A percentile compares a stretch with the other conserved stretches of the same genome.
Conservation (phyloP, 345 rosid species). For the Dipteronia sinensis region DNA sequence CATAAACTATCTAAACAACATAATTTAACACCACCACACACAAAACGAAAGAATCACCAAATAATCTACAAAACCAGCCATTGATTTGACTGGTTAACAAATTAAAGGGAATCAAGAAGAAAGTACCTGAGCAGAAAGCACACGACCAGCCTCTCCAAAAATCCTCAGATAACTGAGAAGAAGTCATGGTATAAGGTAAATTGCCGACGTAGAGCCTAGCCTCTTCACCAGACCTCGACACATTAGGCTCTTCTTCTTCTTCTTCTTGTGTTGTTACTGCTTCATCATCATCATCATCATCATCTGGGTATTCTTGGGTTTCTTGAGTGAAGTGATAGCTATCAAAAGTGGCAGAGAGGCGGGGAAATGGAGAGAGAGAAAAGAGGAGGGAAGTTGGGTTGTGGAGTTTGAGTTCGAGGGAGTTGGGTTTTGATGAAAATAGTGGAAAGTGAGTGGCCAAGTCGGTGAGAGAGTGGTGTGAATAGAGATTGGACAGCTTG, state of each 20-base stretch:
- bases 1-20: slow-evolving; percentile 63
- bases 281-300: slow-evolving; percentile 28
- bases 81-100: background rate
- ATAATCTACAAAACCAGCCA: background rate
- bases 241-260: slow-evolving; percentile 34
- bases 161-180: slow-evolving; percentile 60
- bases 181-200: slow-evolving; percentile 70
- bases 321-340: slow-evolving; percentile 36
- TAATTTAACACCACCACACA: slow-evolving; percentile 10
- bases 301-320: slow-evolving; percentile 30
- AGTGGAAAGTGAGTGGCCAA: slow-evolving; percentile 28
- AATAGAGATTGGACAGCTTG: slow-evolving; percentile 32
- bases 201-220: slow-evolving; percentile 86
- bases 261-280: slow-evolving; percentile 33
- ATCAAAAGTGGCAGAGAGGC: slow-evolving; percentile 40
- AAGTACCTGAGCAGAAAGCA: slow-evolving; percentile 69
- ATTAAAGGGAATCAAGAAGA: background rate
- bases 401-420: slow-evolving; percentile 42
- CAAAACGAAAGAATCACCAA: background rate
- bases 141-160: slow-evolving; percentile 75
- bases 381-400: slow-evolving; percentile 32
- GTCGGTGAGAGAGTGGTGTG: slow-evolving; percentile 15
- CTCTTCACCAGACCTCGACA: slow-evolving; percentile 39
- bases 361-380: slow-evolving; percentile 31
- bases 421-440: slow-evolving; percentile 30